Evolutionary conservation across 2,329 filamentous ascomycete genomes (phyloP).

Genomic region (Ascochyta pisi): DNA sequence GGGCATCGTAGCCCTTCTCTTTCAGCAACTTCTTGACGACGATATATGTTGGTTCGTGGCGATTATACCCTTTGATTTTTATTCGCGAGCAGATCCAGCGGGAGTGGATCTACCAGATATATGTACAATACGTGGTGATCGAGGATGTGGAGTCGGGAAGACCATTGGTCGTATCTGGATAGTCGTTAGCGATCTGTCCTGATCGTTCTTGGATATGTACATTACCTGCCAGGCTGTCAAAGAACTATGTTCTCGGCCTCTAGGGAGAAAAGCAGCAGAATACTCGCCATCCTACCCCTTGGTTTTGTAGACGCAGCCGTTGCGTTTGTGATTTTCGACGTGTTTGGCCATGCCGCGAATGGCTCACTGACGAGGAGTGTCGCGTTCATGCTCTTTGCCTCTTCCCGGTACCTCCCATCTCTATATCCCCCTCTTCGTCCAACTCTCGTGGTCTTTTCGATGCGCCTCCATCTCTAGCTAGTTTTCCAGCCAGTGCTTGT

Average conservation of each 20-base stretch:
- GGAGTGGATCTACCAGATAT: conserved; percentile 29
- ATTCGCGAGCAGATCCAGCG: conserved; percentile 25
- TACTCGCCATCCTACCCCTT: background rate
- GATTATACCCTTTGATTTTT: conserved; percentile 45
- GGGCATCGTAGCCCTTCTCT: conserved; percentile 16
- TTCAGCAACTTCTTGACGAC: conserved; percentile 23
- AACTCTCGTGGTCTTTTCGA: conserved; percentile 35
- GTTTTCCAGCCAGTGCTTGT: conserved; percentile 29
- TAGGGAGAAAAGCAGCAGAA: conserved; percentile 1
- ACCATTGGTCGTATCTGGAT: conserved; percentile 18
- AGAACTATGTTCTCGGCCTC: background rate
- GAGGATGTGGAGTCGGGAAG: background rate
- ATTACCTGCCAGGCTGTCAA: conserved; percentile 12
- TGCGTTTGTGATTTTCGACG: background rate
- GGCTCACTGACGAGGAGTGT: background rate
- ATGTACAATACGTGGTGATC: conserved; percentile 30
- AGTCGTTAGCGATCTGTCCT: conserved; percentile 21
- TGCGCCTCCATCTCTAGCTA: conserved; percentile 42
- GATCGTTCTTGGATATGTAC: conserved; percentile 21
- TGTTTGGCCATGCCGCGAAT: background rate
- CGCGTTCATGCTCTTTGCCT: conserved; percentile 30
- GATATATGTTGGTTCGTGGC: conserved; percentile 30
- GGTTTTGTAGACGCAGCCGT: background rate
- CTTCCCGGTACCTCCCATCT: conserved; percentile 37
- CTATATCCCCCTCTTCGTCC: conserved; percentile 37